These are phyloP conservation scores for Trametes pubescens DNA, from an alignment of 1,284 basidiomycete genomes.

Conservation along the genomic window DNA sequence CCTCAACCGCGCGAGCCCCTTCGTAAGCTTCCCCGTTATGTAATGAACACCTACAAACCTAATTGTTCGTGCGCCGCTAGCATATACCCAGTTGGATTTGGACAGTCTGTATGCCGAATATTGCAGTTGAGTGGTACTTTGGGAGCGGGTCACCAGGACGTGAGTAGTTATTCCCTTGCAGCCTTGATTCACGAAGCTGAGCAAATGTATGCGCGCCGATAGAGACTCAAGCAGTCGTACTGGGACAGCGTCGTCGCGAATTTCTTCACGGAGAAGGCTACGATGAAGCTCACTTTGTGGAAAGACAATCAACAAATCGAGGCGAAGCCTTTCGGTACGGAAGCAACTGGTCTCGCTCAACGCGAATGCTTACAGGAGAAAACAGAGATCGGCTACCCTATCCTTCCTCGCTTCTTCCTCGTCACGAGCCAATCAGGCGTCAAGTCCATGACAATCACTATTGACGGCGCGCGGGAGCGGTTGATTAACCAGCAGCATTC, in stretches of 20 bases:
- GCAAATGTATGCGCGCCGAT: constrained; percentile 16
- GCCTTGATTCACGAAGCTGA: neutral
- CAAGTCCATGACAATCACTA: constrained; percentile 73
- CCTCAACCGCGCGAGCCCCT: constrained; percentile 9
- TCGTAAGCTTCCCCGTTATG: constrained; percentile 12
- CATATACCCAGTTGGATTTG: constrained; percentile 50
- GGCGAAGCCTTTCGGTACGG: constrained; percentile 80
- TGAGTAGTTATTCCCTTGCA: constrained; percentile 40
- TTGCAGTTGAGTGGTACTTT: constrained; percentile 72
- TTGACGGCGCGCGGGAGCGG: constrained; percentile 78
- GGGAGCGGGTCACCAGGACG: constrained; percentile 57
- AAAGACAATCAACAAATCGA: constrained; percentile 78
- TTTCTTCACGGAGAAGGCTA: constrained; percentile 70
- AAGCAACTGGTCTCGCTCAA: constrained; percentile 1
- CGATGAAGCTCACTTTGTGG: constrained; percentile 81
- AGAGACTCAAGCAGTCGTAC: constrained; percentile 68
- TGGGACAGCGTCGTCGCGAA: constrained; percentile 70
- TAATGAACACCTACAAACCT: neutral
- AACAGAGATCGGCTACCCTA: constrained; percentile 76
- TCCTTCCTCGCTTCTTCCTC: constrained; percentile 83
- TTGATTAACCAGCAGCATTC: constrained; percentile 55
- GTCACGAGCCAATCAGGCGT: constrained; percentile 84
- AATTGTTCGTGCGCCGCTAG: neutral
- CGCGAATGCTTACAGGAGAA: constrained; percentile 6
- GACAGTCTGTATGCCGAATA: constrained; percentile 67